Conservation (phyloP, 306 rosid species). For the Pachyrhizus erosus region DNA sequence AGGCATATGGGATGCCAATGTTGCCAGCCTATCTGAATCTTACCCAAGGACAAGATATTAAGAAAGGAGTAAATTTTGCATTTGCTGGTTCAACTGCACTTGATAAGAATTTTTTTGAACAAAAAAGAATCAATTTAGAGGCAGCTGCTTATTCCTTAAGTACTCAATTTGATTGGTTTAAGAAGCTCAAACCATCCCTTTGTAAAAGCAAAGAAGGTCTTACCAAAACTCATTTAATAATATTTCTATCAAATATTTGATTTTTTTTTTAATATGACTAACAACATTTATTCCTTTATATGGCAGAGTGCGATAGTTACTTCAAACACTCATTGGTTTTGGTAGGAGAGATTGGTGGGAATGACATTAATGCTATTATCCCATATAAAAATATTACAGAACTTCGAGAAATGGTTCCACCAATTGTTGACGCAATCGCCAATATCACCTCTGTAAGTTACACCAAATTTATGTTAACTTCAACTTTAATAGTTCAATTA, state of each 20-base stretch:
- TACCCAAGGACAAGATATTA: no score
- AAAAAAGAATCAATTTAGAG: no score
- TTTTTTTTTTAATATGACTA: background rate
- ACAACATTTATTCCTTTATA: background rate
- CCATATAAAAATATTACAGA: background rate
- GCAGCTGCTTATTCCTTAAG: background rate
- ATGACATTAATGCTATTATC: background rate
- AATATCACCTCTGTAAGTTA: no score
- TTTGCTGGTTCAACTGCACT: no score
- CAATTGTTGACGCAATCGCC: no score
- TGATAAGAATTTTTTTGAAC: no score
- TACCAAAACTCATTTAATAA: background rate
- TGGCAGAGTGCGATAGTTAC: background rate
- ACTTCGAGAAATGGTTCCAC: background rate
- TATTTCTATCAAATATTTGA: background rate
- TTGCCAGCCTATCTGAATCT: no score
- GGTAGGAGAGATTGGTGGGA: constrained; percentile 21
- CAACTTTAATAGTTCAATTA: no score
- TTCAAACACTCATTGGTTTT: background rate
- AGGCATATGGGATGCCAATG: no score
- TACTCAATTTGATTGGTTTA: background rate
- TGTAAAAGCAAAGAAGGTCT: background rate
- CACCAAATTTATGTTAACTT: no score
- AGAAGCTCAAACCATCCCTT: background rate
- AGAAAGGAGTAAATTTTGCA: no score